Evolutionary conservation across 2,329 filamentous ascomycete genomes (phyloP).

Genomic region (Hymenoscyphus albidus): DNA sequence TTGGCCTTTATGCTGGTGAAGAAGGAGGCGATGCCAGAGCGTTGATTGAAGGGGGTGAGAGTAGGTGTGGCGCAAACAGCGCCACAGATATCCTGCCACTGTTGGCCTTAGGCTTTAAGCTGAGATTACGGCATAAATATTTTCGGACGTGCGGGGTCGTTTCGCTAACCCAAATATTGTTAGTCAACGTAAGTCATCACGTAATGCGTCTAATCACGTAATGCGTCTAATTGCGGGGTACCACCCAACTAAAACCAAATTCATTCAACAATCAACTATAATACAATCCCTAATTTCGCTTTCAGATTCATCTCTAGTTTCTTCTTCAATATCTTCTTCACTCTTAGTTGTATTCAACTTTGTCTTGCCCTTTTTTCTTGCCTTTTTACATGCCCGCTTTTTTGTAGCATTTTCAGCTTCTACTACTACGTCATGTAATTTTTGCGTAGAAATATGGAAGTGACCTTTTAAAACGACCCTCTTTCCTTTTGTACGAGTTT

Average conservation of each 20-base stretch:
- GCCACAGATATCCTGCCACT: too few relatives aligned
- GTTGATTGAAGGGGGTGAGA: too few relatives aligned
- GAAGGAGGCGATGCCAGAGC: too few relatives aligned
- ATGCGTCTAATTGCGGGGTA: background rate
- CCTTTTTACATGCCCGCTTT: slow-evolving; percentile 8
- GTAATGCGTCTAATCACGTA: too few relatives aligned
- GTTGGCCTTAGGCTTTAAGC: too few relatives aligned
- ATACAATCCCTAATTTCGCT: slow-evolving; percentile 3
- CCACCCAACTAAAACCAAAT: background rate
- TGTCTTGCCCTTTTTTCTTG: slow-evolving; percentile 6
- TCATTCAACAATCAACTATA: background rate
- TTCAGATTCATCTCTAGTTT: background rate
- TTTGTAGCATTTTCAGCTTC: slow-evolving; percentile 10
- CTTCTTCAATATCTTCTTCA: slow-evolving; percentile 6
- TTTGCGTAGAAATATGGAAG: slow-evolving; percentile 13
- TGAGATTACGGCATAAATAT: too few relatives aligned
- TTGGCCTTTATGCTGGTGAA: too few relatives aligned
- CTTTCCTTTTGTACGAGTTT: slow-evolving; percentile 6
- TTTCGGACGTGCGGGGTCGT: too few relatives aligned
- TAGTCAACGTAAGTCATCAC: background rate
- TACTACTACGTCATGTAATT: slow-evolving; percentile 4
- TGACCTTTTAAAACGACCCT: slow-evolving; percentile 11
- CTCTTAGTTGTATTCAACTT: slow-evolving; percentile 2
- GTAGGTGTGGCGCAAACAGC: too few relatives aligned
- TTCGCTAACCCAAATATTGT: too few relatives aligned